Evolutionary conservation across 75 land plant species (phyloP).

Genomic region (Sequoia sempervirens): DNA sequence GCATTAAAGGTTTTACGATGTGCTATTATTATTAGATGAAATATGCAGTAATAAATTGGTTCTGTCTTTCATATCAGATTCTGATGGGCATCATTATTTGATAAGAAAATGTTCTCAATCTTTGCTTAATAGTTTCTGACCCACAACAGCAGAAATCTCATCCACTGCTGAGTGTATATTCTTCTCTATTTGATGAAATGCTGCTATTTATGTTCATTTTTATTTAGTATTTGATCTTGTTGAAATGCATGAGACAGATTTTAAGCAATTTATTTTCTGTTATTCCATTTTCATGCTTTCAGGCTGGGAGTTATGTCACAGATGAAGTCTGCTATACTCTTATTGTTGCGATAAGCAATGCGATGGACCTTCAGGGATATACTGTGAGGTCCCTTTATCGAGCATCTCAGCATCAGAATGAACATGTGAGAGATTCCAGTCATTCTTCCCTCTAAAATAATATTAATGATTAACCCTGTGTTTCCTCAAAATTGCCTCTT

Average conservation of each 20-base stretch:
- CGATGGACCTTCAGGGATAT: conserved; percentile 95
- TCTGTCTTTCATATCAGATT: no score
- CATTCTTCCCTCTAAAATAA: neutral
- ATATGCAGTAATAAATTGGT: no score
- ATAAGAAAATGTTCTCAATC: neutral
- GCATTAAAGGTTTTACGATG: neutral
- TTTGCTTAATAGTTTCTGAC: neutral
- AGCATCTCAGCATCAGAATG: conserved; percentile 57
- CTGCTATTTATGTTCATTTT: neutral
- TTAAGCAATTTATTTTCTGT: neutral
- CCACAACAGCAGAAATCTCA: neutral
- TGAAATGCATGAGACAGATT: neutral
- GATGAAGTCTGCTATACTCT: conserved; percentile 90
- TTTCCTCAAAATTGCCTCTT: neutral
- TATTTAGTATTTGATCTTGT: neutral
- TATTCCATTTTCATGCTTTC: conserved; percentile 6
- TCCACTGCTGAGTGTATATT: neutral
- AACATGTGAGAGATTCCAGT: conserved; percentile 56
- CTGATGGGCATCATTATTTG: neutral
- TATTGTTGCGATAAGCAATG: conserved; percentile 89
- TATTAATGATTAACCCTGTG: neutral
- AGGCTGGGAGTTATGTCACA: conserved; percentile 95
- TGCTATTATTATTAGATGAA: neutral
- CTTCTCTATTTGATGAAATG: neutral
- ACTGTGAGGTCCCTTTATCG: conserved; percentile 77